phyloP scores from a whole-genome alignment of 2,329 filamentous ascomycete genomes.

The Aspergillus ochraceoroseus region DNA sequence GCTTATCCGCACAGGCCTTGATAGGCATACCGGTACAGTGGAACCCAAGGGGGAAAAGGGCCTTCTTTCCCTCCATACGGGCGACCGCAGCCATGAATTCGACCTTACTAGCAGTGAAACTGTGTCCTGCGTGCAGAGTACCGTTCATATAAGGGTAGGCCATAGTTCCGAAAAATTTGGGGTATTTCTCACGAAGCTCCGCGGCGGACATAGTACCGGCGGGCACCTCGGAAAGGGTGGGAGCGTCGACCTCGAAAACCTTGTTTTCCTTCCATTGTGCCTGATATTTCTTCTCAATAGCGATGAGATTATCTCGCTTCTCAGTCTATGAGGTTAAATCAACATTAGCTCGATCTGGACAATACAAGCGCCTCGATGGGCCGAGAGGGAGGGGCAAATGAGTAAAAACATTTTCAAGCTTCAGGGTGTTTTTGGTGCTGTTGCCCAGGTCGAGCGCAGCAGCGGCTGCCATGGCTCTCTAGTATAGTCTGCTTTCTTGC shows the following conservation, averaged over 20 bases:
- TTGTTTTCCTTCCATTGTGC: constrained; percentile 70
- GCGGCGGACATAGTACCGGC: constrained; percentile 66
- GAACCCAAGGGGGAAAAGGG: constrained; percentile 86
- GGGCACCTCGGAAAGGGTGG: constrained; percentile 70
- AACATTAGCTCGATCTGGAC: constrained; percentile 17
- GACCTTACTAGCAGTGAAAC: constrained; percentile 85
- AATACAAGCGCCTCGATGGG: constrained; percentile 20
- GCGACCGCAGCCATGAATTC: constrained; percentile 86
- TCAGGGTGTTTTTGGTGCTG: constrained; percentile 57
- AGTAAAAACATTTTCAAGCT: constrained; percentile 55
- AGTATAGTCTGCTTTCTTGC: constrained; percentile 24
- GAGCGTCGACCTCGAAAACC: constrained; percentile 82
- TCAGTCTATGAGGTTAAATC: constrained; percentile 24
- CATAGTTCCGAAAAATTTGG: constrained; percentile 86
- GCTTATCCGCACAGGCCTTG: constrained; percentile 94
- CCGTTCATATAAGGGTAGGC: constrained; percentile 82
- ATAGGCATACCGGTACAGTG: constrained; percentile 98
- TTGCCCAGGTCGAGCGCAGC: constrained; percentile 52
- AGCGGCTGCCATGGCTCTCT: constrained; percentile 39
- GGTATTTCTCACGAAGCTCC: constrained; percentile 71
- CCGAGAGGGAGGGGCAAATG: constrained; percentile 25
- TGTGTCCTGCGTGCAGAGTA: constrained; percentile 82
- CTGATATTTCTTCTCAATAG: constrained; percentile 83
- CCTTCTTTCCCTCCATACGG: constrained; percentile 82
- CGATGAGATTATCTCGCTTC: constrained; percentile 32